Evolutionary conservation across 495 filamentous ascomycete genomes (phyloP).

Genomic region (Filosporella fistucella): DNA sequence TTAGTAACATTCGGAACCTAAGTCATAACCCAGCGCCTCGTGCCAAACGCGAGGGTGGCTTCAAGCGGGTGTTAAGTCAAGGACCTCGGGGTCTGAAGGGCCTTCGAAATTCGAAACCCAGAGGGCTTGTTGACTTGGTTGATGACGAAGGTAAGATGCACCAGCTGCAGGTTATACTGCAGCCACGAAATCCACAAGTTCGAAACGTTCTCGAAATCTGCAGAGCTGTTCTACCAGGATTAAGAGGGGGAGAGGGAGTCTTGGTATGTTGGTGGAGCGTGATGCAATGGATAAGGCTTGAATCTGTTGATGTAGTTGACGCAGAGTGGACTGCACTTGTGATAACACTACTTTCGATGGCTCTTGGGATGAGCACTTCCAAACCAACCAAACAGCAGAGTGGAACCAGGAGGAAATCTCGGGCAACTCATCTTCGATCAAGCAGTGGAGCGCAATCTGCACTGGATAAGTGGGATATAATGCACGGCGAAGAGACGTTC

Average conservation of each 20-base stretch:
- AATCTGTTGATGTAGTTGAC: constrained; percentile 46
- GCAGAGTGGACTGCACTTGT: constrained; percentile 77
- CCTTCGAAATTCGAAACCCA: constrained; percentile 41
- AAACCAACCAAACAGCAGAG: constrained; percentile 24
- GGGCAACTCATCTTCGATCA: constrained; percentile 46
- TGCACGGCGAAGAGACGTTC: constrained; percentile 49
- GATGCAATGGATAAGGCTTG: constrained; percentile 59
- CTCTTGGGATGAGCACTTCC: constrained; percentile 25
- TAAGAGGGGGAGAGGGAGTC: constrained; percentile 58
- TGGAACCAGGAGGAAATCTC: constrained; percentile 23
- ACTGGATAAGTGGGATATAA: constrained; percentile 57
- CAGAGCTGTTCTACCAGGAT: constrained; percentile 55
- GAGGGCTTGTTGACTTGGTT: constrained; percentile 59
- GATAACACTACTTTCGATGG: constrained; percentile 63
- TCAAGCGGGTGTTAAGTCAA: constrained; percentile 47
- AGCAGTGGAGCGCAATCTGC: constrained; percentile 49
- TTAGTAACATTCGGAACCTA: constrained; percentile 22
- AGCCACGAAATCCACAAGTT: constrained; percentile 58
- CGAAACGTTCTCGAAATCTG: constrained; percentile 54
- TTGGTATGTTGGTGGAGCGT: constrained; percentile 72
- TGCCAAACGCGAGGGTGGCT: constrained; percentile 41
- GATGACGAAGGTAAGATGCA: constrained; percentile 58
- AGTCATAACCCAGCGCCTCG: constrained; percentile 18
- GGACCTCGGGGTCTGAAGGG: constrained; percentile 36
- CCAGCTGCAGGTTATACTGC: constrained; percentile 60